phyloP scores from a whole-genome alignment of 1,139 yeast genomes.

The Saccharomycopsis hybrid region DNA sequence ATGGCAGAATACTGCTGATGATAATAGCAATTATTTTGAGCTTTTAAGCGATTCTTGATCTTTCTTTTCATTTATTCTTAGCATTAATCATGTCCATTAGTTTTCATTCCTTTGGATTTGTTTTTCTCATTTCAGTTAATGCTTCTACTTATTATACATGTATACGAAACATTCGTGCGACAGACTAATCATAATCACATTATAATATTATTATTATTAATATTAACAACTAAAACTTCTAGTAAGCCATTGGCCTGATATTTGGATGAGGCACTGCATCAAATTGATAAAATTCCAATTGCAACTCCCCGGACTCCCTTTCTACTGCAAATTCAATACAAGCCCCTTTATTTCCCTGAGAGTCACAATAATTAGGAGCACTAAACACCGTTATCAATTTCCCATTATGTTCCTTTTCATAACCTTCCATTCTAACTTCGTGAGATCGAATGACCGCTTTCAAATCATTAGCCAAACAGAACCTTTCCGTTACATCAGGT shows the following conservation, averaged over 20 bases:
- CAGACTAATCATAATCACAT: too few species aligned
- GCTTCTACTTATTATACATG: too few species aligned
- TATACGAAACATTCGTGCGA: too few species aligned
- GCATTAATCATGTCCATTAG: too few species aligned
- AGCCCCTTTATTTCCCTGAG: conserved; percentile 87
- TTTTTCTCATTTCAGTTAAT: too few species aligned
- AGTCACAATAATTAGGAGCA: conserved; percentile 96
- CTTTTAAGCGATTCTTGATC: too few species aligned
- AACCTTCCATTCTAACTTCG: conserved; percentile 91
- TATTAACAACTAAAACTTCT: conserved; percentile 46
- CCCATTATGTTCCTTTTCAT: conserved; percentile 81
- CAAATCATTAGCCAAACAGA: conserved; percentile 65
- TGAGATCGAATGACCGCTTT: conserved; percentile 87
- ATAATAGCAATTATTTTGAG: too few species aligned
- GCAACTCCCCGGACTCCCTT: conserved; percentile 43
- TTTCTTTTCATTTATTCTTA: too few species aligned
- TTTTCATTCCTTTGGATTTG: too few species aligned
- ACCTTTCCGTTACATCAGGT: conserved; percentile 81
- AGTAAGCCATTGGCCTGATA: conserved; percentile 92
- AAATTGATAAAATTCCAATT: conserved; percentile 55
- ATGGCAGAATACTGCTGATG: too few species aligned
- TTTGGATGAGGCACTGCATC: conserved; percentile 87
- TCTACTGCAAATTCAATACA: conserved; percentile 52
- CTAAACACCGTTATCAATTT: conserved; percentile 85
- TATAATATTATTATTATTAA: too few species aligned